Evolutionary conservation across 2,329 filamentous ascomycete genomes (phyloP), one percentile per base, ranked within the genome.

Genomic region (Diaporthe citri): DNA sequence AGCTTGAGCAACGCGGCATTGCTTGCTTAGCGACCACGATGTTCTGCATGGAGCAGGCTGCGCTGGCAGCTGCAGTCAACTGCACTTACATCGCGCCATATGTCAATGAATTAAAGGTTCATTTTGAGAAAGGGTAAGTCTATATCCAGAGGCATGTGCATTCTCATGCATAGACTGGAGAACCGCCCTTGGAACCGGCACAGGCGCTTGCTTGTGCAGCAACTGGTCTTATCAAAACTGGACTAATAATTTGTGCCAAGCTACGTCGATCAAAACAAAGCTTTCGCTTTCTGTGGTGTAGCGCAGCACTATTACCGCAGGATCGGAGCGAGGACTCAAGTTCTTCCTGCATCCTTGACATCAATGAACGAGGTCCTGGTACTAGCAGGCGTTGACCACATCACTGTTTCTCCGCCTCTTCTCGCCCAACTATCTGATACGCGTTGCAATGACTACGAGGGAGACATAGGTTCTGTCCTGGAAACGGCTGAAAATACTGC

Each of bases 1-100:
- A 83, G 5, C 83, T 93, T 6, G 87, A 92, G 78, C 77, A 80
- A 22, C 82, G 85, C 13, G 89, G 89, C 1, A 88, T 92, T n/a
- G 83, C 85, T 1, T 92, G 91, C 0, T 83, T 93, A 3, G 90
- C 90, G 0, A 93, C 91, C 0, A 92, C 90, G 2, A 83, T 93
- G 64, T 93, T 93, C 78, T 89, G 88, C 57, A 86, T 92, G 78
- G 85, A 89, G 55, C 91, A 93, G 79, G 91, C 90, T 0, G 85
- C 85, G 1, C 83, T 92, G 1, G 91, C 91, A 0, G 88, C 86
- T 1, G 87, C 91, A 67, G 88, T 87, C 0, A 85, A 87, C 5
- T 93, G 90, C 77, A 87, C 87, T 0, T 93, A 92, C 78, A 89
- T 93, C 57, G 90, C 91, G 0, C 91, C 92, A 0, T 93, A 92